Base-by-base conservation (phyloP, 768 basidiomycete genomes). In the Xerocomus spinulosus region DNA sequence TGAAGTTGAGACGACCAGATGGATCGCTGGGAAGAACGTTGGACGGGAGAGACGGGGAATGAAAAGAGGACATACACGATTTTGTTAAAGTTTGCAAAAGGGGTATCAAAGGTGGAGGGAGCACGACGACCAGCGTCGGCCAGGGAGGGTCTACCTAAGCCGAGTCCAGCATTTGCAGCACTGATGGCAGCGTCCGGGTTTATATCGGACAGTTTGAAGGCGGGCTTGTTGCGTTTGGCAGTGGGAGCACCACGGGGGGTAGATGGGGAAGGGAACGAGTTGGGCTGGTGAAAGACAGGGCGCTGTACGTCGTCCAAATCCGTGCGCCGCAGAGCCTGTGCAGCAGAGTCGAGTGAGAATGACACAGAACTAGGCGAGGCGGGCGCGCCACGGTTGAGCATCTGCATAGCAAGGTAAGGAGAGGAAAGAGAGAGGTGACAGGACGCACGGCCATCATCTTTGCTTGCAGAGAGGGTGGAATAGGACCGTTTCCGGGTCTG, bases 1-100 rank as follows among this genome's bases (percentile, higher is more conserved):
- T 80, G 61, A 98, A 99, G 62, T 91, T 92, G 56, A 99, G 84
- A 0, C 84, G 83, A n/a, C 96, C 96, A 2, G 91, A 93, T 0
- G 94, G 92, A 72, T 99, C 95, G 51, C 93, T 96, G 34, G 49
- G 47, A 23, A 29, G 23, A 30, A 28, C 15, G 52, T 23, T 5
- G 30, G 32, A 50, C 46, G 20, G 50, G 42, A 44, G 33, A 32
- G 17, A 50, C 8, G 20, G 12, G 24, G 46, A 48, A n/a, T n/a
- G n/a, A n/a, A n/a, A 56, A 51, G 30, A 48, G 37, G 25, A 78
- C 89, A 39, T 75, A 94, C 90, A 96, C 91, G 59, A 96, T 94
- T 70, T 85, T 91, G 52, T 83, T 81, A 68, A 97, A 96, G 64
- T 92, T 95, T 26, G 87, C 76, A 70, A 98, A 98, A 20, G 92